Conservation (phyloP, 2,329 filamentous ascomycete genomes). For the Aspergillus novofumigatus region DNA sequence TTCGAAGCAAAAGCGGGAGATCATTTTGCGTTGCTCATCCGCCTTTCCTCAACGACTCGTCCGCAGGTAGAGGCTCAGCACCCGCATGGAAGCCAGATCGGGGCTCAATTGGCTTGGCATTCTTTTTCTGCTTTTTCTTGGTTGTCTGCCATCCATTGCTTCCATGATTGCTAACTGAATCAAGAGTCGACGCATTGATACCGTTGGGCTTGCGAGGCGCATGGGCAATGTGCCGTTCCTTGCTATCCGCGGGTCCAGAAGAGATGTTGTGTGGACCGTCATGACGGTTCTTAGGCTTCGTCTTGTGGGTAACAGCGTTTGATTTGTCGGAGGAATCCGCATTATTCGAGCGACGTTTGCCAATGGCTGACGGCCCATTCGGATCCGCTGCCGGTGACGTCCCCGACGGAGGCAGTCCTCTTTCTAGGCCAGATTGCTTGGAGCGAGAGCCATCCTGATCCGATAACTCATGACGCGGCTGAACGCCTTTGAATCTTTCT, state of each 20-base stretch:
- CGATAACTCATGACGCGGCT: conserved; percentile 11
- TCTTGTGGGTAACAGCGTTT: conserved; percentile 31
- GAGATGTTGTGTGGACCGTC: conserved; percentile 21
- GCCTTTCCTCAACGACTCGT: conserved; percentile 44
- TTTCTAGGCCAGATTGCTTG: conserved; percentile 23
- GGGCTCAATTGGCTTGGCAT: conserved; percentile 32
- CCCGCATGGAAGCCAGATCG: conserved; percentile 25
- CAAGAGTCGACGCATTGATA: conserved; percentile 20
- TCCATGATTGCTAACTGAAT: conserved; percentile 17
- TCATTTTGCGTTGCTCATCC: conserved; percentile 28
- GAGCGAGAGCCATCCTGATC: conserved; percentile 31
- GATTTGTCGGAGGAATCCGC: conserved; percentile 29
- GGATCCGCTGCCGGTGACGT: conserved; percentile 27
- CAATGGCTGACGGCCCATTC: conserved; percentile 25
- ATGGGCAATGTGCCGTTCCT: conserved; percentile 28
- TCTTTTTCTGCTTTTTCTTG: conserved; percentile 41
- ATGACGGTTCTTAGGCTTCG: conserved; percentile 33
- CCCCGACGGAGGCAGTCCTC: conserved; percentile 19
- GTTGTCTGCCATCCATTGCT: conserved; percentile 42
- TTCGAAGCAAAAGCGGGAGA: not conserved
- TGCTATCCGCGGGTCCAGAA: conserved; percentile 18
- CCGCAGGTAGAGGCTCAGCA: conserved; percentile 37
- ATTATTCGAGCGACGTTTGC: conserved; percentile 30
- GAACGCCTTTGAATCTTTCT: conserved; percentile 21
- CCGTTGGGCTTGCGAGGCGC: conserved; percentile 31